Conservation (phyloP, 1,284 basidiomycete genomes). For the Tylopilus sp. region DNA sequence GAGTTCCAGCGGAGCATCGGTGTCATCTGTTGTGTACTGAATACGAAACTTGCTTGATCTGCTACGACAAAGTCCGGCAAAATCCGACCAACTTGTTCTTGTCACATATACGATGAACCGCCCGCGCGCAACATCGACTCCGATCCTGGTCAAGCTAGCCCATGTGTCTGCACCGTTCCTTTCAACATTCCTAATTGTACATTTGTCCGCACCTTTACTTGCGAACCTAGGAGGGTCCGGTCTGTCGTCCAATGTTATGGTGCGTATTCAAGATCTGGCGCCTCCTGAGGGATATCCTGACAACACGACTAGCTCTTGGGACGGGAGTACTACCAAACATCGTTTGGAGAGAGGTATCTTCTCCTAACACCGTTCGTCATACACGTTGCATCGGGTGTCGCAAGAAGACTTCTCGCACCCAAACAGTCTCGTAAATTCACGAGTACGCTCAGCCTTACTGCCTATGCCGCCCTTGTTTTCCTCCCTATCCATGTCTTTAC, state of each 20-base stretch:
- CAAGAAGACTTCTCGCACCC: constrained; percentile 63
- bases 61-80: too few species aligned
- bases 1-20: too few species aligned
- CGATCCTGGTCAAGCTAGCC: constrained; percentile 55
- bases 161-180: constrained; percentile 73
- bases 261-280: constrained; percentile 40
- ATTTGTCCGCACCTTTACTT: constrained; percentile 74
- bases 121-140: constrained; percentile 4
- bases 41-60: too few species aligned
- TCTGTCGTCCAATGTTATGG: constrained; percentile 77
- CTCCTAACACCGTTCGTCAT: constrained; percentile 68
- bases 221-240: constrained; percentile 76
- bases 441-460: constrained; percentile 64
- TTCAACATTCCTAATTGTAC: constrained; percentile 70
- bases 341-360: constrained; percentile 71
- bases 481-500: constrained; percentile 72
- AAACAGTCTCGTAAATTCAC: constrained; percentile 52
- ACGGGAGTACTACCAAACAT: constrained; percentile 82
- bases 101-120: constrained; percentile 11
- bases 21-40: too few species aligned
- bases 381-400: constrained; percentile 66
- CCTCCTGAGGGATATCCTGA: neutral
- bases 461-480: constrained; percentile 64
- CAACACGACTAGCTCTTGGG: constrained; percentile 69
- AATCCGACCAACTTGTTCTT: neutral